A percentile compares a stretch with the other conserved stretches of the same genome.
Conservation (phyloP, 176 grass and related monocot species). For the Oryza coarctata region DNA sequence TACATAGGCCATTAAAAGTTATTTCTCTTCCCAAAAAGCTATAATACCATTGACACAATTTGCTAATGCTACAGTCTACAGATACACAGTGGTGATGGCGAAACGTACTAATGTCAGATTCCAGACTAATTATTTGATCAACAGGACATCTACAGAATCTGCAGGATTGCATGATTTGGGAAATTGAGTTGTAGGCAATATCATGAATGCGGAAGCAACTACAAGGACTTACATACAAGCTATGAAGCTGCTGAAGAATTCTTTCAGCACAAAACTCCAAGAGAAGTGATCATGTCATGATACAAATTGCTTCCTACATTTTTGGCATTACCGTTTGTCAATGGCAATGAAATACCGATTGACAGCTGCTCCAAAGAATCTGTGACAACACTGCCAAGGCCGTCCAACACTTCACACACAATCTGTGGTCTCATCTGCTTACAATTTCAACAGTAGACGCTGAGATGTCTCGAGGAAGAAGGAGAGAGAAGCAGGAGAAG, state of each 20-base stretch:
- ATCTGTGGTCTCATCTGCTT: constrained; percentile 56
- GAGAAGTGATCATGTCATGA: not conserved
- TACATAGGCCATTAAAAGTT: constrained; percentile 33
- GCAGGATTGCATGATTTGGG: not conserved
- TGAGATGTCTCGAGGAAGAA: no score
- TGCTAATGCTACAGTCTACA: no score
- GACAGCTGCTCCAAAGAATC: constrained; percentile 39
- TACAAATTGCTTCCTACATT: constrained; percentile 37
- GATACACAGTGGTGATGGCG: no score
- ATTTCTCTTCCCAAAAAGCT: constrained; percentile 25
- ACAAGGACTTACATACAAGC: constrained; percentile 11
- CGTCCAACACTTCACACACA: constrained; percentile 47
- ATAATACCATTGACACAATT: not conserved
- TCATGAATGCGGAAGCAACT: not conserved
- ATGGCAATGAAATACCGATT: constrained; percentile 32
- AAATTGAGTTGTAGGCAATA: not conserved
- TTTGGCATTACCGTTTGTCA: not conserved
- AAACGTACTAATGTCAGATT: not conserved
- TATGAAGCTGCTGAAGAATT: constrained; percentile 25
- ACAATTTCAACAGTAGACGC: constrained; percentile 24
- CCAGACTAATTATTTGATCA: not conserved
- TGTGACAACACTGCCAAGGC: constrained; percentile 42
- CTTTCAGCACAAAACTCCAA: constrained; percentile 23
- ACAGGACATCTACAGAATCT: not conserved
- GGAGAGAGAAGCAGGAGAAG: no score